These are phyloP conservation scores for Fabrea salina DNA, from an alignment of 169 alveolate genomes.

Conservation along the genomic window DNA sequence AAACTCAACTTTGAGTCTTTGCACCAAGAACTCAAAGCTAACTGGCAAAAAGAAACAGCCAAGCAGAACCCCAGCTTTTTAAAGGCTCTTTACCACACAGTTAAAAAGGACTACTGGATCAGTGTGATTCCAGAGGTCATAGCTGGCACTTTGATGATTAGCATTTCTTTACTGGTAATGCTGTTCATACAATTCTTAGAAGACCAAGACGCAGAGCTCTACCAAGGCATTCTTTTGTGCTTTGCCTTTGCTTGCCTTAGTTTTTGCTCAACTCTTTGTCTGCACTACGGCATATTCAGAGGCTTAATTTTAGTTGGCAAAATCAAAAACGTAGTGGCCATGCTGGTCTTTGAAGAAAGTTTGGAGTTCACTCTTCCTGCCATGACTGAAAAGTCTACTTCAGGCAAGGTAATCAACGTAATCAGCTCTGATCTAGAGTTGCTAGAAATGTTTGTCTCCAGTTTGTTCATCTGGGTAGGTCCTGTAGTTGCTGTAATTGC, in stretches of 20 bases:
- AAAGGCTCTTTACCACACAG: neutral
- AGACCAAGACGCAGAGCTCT: neutral
- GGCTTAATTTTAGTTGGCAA: neutral
- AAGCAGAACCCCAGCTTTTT: neutral
- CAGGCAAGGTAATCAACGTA: constrained; percentile 13
- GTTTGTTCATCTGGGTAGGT: too few species aligned
- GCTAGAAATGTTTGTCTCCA: neutral
- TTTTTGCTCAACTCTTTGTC: too few species aligned
- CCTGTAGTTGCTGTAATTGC: too few species aligned
- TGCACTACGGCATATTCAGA: too few species aligned
- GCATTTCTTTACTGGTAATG: neutral
- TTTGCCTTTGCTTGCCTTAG: neutral
- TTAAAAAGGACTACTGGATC: neutral
- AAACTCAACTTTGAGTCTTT: neutral
- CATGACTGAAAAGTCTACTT: too few species aligned
- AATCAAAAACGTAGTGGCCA: neutral
- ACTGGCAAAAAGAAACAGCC: neutral
- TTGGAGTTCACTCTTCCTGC: neutral
- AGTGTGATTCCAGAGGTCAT: neutral
- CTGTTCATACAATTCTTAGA: neutral
- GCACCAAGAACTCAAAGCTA: neutral
- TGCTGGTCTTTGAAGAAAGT: neutral
- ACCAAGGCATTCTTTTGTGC: neutral
- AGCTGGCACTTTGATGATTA: neutral
- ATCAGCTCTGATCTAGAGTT: constrained; percentile 16